These are phyloP conservation scores for Lathyrus oleraceus DNA, from an alignment of 306 rosid genomes.

Conservation along the genomic window DNA sequence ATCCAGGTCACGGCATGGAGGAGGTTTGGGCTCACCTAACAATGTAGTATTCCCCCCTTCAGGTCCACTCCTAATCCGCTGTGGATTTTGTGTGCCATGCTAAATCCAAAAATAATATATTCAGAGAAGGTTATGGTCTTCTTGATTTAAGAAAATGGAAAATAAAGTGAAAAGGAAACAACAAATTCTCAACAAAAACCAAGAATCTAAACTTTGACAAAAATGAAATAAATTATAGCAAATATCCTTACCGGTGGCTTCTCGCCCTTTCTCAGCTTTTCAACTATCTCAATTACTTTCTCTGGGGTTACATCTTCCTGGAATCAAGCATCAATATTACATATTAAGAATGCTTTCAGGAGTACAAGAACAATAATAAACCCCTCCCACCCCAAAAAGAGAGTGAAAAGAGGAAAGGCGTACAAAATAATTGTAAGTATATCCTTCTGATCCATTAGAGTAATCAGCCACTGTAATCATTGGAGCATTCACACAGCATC, in stretches of 20 bases:
- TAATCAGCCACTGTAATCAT: slow-evolving; percentile 99
- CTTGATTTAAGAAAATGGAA: too few relatives aligned
- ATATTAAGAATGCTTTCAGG: slow-evolving; percentile 11
- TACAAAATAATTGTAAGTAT: slow-evolving; percentile 86
- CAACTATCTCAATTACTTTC: slow-evolving; percentile 80
- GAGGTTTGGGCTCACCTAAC: slow-evolving; percentile 74
- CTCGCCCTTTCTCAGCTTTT: slow-evolving; percentile 77
- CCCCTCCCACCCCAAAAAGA: not conserved
- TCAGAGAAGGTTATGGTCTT: not conserved
- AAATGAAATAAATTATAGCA: not conserved
- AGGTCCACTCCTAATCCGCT: slow-evolving; percentile 75
- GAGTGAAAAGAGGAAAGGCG: slow-evolving; percentile 30
- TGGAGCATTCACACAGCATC: slow-evolving; percentile 97
- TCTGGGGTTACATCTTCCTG: slow-evolving; percentile 98
- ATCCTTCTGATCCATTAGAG: slow-evolving; percentile 93
- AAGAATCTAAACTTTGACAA: slow-evolving; percentile 8
- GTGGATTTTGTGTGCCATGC: slow-evolving; percentile 91
- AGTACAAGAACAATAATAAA: not conserved
- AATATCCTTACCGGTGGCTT: slow-evolving; percentile 79
- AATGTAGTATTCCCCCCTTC: slow-evolving; percentile 96
- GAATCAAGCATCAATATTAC: slow-evolving; percentile 29
- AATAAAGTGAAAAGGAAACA: not conserved
- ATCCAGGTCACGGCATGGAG: slow-evolving; percentile 94
- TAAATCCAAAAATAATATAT: slow-evolving; percentile 36
- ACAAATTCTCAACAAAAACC: not conserved